Conservation (phyloP, 495 filamentous ascomycete genomes). For the Daldinia grandis region DNA sequence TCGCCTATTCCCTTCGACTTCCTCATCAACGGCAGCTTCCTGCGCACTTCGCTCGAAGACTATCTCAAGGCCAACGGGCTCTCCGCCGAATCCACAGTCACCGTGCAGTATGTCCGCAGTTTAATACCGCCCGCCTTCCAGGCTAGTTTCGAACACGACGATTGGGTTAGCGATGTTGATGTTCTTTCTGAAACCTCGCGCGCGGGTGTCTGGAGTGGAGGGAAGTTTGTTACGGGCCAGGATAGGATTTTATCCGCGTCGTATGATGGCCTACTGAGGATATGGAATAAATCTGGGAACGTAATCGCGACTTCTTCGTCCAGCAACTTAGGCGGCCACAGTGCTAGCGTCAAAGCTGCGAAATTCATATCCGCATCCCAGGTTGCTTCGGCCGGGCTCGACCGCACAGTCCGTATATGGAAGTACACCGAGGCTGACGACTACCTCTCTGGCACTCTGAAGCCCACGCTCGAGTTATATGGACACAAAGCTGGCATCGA, state of each 20-base stretch:
- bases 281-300: slow-evolving; percentile 89
- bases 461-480: slow-evolving; percentile 83
- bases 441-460: slow-evolving; percentile 67
- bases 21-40: slow-evolving; percentile 88
- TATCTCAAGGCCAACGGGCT: slow-evolving; percentile 87
- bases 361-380: slow-evolving; percentile 80
- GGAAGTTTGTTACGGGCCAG: slow-evolving; percentile 53
- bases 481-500: slow-evolving; percentile 82
- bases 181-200: slow-evolving; percentile 73
- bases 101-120: slow-evolving; percentile 91
- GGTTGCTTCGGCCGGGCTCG: slow-evolving; percentile 81
- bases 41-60: slow-evolving; percentile 86
- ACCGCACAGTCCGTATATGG: slow-evolving; percentile 87
- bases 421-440: slow-evolving; percentile 76
- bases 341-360: slow-evolving; percentile 76
- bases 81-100: slow-evolving; percentile 83
- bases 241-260: slow-evolving; percentile 82
- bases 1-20: slow-evolving; percentile 94
- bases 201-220: slow-evolving; percentile 64
- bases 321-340: slow-evolving; percentile 72
- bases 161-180: slow-evolving; percentile 95
- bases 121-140: slow-evolving; percentile 86
- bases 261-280: slow-evolving; percentile 84
- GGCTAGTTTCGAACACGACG: slow-evolving; percentile 91
- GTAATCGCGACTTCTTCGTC: slow-evolving; percentile 74